These are phyloP conservation scores for Clathrospora elynae DNA, from an alignment of 2,329 filamentous ascomycete species.

Conservation along the genomic window DNA sequence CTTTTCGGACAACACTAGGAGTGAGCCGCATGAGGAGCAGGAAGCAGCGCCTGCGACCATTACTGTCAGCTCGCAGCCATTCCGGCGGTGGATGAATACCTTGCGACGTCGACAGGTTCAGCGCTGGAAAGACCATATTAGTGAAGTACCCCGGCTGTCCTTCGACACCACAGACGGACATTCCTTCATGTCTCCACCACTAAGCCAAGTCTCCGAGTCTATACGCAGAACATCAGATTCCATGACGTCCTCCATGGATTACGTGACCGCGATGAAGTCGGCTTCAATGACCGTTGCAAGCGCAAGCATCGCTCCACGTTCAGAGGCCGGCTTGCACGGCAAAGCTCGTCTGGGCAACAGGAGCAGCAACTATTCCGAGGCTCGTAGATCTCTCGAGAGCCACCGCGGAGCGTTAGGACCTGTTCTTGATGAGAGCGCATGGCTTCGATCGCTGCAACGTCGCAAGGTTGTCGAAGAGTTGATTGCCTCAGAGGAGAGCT, in stretches of 20 bases:
- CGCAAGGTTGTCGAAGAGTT: slow-evolving; percentile 84
- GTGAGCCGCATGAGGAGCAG: slow-evolving; percentile 13
- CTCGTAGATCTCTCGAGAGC: slow-evolving; percentile 67
- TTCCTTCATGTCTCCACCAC: slow-evolving; percentile 14
- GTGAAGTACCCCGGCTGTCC: slow-evolving; percentile 44
- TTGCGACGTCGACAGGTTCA: slow-evolving; percentile 62
- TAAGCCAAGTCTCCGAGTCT: slow-evolving; percentile 17
- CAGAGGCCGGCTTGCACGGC: slow-evolving; percentile 63
- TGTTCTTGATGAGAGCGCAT: slow-evolving; percentile 69
- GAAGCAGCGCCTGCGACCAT: not conserved
- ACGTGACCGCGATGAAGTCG: slow-evolving; percentile 80
- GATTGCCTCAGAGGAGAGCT: slow-evolving; percentile 82
- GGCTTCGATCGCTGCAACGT: slow-evolving; percentile 73
- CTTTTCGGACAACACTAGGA: slow-evolving; percentile 26
- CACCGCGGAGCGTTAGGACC: slow-evolving; percentile 52
- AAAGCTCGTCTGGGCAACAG: slow-evolving; percentile 64
- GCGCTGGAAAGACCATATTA: slow-evolving; percentile 44
- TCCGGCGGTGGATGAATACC: slow-evolving; percentile 75
- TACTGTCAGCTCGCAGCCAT: slow-evolving; percentile 52
- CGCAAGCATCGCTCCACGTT: slow-evolving; percentile 69
- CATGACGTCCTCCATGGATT: slow-evolving; percentile 76
- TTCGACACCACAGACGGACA: slow-evolving; percentile 36
- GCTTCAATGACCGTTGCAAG: slow-evolving; percentile 78
- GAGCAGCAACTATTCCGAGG: slow-evolving; percentile 62
- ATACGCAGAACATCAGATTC: slow-evolving; percentile 56